A percentile compares a stretch with the other conserved stretches of the same genome.
Conservation (phyloP, 768 basidiomycete genomes). For the Suillus cothurnatus region DNA sequence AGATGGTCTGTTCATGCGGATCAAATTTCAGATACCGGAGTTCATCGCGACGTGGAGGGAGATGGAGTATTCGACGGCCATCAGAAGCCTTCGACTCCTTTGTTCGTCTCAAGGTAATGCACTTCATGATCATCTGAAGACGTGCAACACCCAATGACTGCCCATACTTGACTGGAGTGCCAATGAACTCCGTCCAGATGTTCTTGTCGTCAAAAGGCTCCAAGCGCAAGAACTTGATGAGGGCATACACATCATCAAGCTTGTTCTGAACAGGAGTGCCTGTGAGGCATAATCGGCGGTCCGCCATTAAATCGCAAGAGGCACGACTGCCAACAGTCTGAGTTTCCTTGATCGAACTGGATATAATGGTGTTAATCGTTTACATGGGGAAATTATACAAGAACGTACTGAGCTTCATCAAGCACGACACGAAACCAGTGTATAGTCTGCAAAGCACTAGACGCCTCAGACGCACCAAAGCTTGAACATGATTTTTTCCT, state of each 20-base stretch:
- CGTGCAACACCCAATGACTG: slow-evolving; percentile 88
- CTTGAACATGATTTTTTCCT: slow-evolving; percentile 55
- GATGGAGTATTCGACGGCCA: slow-evolving; percentile 81
- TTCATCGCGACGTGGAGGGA: slow-evolving; percentile 91
- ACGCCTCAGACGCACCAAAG: slow-evolving; percentile 50
- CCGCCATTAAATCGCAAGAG: slow-evolving; percentile 91
- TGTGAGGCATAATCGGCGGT: slow-evolving; percentile 92
- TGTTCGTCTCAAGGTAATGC: slow-evolving; percentile 93
- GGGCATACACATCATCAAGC: slow-evolving; percentile 95
- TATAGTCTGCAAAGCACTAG: slow-evolving; percentile 88
- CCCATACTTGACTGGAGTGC: slow-evolving; percentile 89
- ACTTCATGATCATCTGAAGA: slow-evolving; percentile 96
- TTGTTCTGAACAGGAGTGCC: slow-evolving; percentile 99
- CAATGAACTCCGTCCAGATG: slow-evolving; percentile 91
- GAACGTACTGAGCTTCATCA: slow-evolving; percentile 92
- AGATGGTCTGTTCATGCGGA: slow-evolving; percentile 78
- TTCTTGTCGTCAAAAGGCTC: slow-evolving; percentile 93
- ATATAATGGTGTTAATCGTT: slow-evolving; percentile 5
- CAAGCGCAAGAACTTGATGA: slow-evolving; percentile 94
- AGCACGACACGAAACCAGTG: slow-evolving; percentile 97
- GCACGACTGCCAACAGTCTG: slow-evolving; percentile 93
- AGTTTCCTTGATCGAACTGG: slow-evolving; percentile 95
- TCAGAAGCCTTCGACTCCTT: slow-evolving; percentile 85
- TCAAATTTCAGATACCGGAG: slow-evolving; percentile 85
- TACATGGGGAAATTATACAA: not conserved